Evolutionary conservation across 441 rosid species (phyloP), one percentile per base, ranked within the genome.

Genomic region (Pelargonium australe): DNA sequence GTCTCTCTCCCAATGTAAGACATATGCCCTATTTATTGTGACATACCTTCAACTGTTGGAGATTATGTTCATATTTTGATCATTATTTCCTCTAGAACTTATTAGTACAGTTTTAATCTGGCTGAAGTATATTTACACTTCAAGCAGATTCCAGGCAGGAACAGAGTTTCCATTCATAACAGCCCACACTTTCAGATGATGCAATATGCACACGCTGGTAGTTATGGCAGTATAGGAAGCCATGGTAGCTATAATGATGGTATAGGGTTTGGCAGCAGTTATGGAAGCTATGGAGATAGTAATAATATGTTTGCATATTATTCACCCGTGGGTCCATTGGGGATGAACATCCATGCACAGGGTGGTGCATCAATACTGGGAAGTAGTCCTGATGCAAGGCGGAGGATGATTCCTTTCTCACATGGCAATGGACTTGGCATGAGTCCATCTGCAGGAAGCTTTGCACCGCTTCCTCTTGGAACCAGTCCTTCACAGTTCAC

Each of bases 401-500:
- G 82, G 69, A 86, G 95, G 81, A 76, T 87, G 74, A 77, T 88
- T 83, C 96, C 80, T 65, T 86, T 88, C 76, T 79, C 89, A 57
- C 97, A 89, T 81, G 97, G 88, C 78, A 86, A 83, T 76, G 91
- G 96, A 73, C 90, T 91, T 75, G 97, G 96, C 57, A 51, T 87
- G 80, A 92, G 98, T 82, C 97, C 98, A 62, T 92, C 96, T 17
- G 90, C 95, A 47, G 97, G 96, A 78, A 89, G 81, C 83, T 89
- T 89, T 73, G 97, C 95, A 14, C 85, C 98, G 45, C 86, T 92
- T 16, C 95, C 98, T 64, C 96, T 95, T 17, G 99, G 99, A 63
- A 88, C 90, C 65, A 95, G 99, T 80, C 99, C 99, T 9, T 95
- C 97, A 1, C 99, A 95, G 19, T 95, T 90, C 74, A 91, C 99